Conservation (phyloP, 768 basidiomycete species). For the Mycena venus region DNA sequence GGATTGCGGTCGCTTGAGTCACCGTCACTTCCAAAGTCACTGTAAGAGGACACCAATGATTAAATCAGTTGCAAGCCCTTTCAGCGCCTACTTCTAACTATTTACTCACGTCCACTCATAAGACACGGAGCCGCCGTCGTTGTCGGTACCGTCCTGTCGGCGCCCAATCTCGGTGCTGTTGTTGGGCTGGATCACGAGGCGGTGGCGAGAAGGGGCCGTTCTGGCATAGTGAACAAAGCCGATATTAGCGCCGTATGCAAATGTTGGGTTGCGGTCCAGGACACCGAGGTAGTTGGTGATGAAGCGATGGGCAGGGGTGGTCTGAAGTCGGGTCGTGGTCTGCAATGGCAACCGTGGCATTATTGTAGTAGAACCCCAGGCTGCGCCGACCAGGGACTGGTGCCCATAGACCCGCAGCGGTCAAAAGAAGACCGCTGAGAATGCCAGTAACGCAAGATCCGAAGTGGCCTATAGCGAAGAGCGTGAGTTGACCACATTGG, state of each 20-base stretch:
- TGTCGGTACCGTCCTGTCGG: not conserved
- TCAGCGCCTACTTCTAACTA: not conserved
- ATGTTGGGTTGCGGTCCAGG: not conserved
- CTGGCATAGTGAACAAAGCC: constrained; percentile 1
- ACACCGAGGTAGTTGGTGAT: not conserved
- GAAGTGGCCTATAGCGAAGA: not conserved
- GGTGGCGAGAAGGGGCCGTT: not conserved
- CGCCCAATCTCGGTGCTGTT: not conserved
- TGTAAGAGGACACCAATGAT: not conserved
- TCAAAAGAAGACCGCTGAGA: not conserved
- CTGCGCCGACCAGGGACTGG: not conserved
- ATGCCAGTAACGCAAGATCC: constrained; percentile 5
- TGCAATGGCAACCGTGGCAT: not conserved
- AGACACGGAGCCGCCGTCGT: not conserved
- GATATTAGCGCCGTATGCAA: not conserved
- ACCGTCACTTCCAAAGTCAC: not conserved
- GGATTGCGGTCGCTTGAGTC: not conserved
- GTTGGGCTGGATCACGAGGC: not conserved
- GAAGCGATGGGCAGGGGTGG: not conserved
- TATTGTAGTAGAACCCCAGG: not conserved
- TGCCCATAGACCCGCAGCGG: constrained; percentile 3
- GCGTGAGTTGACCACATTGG: not conserved
- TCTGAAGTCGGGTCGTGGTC: constrained; percentile 1
- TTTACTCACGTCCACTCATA: constrained; percentile 4
- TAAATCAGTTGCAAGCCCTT: not conserved